Evolutionary conservation across 2,329 filamentous ascomycete genomes (phyloP).

Genomic region (Claviceps africana): DNA sequence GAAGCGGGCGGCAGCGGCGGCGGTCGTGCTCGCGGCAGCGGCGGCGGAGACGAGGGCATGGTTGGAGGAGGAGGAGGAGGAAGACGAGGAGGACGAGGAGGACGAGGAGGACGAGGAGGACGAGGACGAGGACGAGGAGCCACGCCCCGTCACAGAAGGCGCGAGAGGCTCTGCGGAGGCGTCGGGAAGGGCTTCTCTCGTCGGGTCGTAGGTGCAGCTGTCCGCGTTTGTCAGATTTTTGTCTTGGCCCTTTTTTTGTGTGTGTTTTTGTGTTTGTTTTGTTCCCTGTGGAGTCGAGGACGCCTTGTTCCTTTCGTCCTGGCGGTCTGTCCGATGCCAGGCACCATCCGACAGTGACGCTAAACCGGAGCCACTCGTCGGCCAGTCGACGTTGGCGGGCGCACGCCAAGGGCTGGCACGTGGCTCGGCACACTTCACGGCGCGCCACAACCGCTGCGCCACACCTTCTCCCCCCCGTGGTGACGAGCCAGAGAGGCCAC

Average conservation of each 20-base stretch:
- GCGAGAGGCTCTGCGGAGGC: not conserved
- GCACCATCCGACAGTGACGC: not conserved
- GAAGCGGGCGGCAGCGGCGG: slow-evolving; percentile 9
- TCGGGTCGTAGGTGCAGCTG: too few relatives aligned
- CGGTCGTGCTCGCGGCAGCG: not conserved
- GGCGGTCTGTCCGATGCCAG: not conserved
- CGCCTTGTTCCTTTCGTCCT: not conserved
- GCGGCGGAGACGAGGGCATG: not conserved
- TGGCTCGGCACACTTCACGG: too few relatives aligned
- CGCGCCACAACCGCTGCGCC: too few relatives aligned
- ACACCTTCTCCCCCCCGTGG: too few relatives aligned
- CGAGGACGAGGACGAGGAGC: too few relatives aligned
- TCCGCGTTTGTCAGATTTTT: too few relatives aligned
- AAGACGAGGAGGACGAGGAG: not conserved
- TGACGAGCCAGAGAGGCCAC: too few relatives aligned
- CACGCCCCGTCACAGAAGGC: too few relatives aligned
- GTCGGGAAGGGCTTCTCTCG: not conserved
- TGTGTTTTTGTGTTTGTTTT: not conserved
- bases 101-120: too few relatives aligned
- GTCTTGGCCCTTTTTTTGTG: not conserved
- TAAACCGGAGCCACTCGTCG: not conserved
- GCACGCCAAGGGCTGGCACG: too few relatives aligned
- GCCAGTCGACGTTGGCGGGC: too few relatives aligned
- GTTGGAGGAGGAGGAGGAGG: not conserved
- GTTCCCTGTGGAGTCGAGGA: not conserved